These are phyloP conservation scores for Aquilaria sinensis DNA, from an alignment of 345 rosid genomes.

Conservation along the genomic window DNA sequence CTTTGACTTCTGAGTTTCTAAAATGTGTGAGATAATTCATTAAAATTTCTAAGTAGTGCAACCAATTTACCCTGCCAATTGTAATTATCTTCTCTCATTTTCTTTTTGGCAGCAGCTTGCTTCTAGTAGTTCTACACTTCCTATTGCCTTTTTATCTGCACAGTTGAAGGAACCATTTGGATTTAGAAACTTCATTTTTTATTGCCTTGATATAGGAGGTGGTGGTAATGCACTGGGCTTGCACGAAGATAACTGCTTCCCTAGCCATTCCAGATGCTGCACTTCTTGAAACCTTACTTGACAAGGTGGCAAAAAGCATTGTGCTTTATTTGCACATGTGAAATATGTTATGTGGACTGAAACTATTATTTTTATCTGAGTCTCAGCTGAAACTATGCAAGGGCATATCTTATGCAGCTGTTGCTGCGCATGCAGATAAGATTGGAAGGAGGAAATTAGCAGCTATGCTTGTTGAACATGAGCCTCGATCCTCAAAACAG, in stretches of 20 bases:
- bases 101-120: no score
- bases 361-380: conserved; percentile 12
- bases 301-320: conserved; percentile 51
- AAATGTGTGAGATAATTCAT: no score
- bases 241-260: conserved; percentile 89
- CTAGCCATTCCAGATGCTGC: conserved; percentile 75
- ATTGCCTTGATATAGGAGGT: conserved; percentile 52
- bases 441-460: conserved; percentile 87
- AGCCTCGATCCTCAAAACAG: conserved; percentile 95
- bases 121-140: no score
- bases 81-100: no score
- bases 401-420: conserved; percentile 97
- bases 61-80: no score
- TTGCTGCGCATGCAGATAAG: conserved; percentile 98
- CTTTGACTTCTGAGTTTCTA: no score
- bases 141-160: no score
- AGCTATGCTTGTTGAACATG: conserved; percentile 95
- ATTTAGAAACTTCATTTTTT: background rate
- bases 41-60: no score
- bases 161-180: no score
- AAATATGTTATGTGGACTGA: conserved; percentile 16
- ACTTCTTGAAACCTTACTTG: conserved; percentile 88
- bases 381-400: conserved; percentile 82
- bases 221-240: conserved; percentile 99
- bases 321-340: conserved; percentile 11